Percentiles rank a stretch among this genome's conserved stretches.
These are phyloP conservation scores for Fusarium denticulatum DNA, from an alignment of 2,329 filamentous ascomycete species.

Conservation along the genomic window DNA sequence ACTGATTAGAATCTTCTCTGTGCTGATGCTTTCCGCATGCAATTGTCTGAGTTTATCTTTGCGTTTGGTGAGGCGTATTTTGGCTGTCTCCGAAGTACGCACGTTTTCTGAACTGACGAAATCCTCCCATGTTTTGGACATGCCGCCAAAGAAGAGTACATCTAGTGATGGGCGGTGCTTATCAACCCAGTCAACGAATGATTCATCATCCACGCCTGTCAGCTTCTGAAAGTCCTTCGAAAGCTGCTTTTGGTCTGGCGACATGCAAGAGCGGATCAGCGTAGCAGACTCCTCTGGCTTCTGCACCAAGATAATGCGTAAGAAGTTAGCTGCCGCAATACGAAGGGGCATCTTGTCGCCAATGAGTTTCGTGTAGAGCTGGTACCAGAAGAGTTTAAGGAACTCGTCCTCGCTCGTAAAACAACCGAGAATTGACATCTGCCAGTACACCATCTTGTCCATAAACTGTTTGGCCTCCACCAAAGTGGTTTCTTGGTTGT, in stretches of 20 bases:
- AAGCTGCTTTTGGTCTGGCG: slow-evolving; percentile 75
- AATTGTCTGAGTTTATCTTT: slow-evolving; percentile 85
- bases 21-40: slow-evolving; percentile 74
- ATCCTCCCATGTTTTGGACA: slow-evolving; percentile 87
- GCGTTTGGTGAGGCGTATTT: slow-evolving; percentile 75
- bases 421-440: slow-evolving; percentile 84
- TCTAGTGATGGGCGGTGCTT: slow-evolving; percentile 82
- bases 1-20: slow-evolving; percentile 78
- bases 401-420: slow-evolving; percentile 83
- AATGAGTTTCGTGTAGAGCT: slow-evolving; percentile 89
- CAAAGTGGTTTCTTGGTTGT: slow-evolving; percentile 69
- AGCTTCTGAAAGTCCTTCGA: slow-evolving; percentile 83
- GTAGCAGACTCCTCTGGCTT: slow-evolving; percentile 84
- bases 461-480: slow-evolving; percentile 76
- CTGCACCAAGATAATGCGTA: slow-evolving; percentile 92
- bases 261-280: slow-evolving; percentile 77
- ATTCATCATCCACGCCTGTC: slow-evolving; percentile 87
- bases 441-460: slow-evolving; percentile 93
- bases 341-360: slow-evolving; percentile 75
- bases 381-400: slow-evolving; percentile 87
- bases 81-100: slow-evolving; percentile 79
- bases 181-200: slow-evolving; percentile 90
- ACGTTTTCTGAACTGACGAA: slow-evolving; percentile 87
- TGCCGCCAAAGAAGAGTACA: slow-evolving; percentile 79
- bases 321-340: slow-evolving; percentile 81